Base-by-base conservation (phyloP, 2,329 filamentous ascomycete genomes). In the Gaeumannomyces sp. region DNA sequence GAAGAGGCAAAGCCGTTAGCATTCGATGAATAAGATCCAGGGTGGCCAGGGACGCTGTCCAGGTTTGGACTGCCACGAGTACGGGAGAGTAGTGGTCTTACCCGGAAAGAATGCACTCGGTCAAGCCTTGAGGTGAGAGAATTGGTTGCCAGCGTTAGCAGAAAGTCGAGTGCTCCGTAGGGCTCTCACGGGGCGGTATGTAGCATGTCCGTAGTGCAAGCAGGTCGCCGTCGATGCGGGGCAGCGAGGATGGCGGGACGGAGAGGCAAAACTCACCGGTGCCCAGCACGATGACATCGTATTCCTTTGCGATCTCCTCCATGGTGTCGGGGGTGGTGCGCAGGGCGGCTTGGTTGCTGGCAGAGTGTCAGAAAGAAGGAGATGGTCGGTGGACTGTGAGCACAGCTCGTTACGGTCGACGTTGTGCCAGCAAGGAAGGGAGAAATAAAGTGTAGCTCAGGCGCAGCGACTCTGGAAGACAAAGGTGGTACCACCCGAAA, bases 41-140 rank as follows among this genome's bases (percentile, higher is more conserved):
- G 16, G 45, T n/a, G 45, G 63, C 27, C 45, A 62, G 25, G 29
- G 27, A 1, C 14, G 16, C 14, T 25, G 29, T 50, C 28, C 13
- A 27, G 28, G 50, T 27, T n/a, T 14, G 60, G 35, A 27, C 25
- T 22, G 45, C 19, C n/a, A 7, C 45, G 45, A n/a, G 35, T 38
- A 16, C 14, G 45, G 45, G 22, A n/a, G 45, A 53, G 19, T 3
- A 13, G 14, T 19, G 33, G 16, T 33, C 62, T 76, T 90, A 96
- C 93, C 94, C 95, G 76, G 94, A 97, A 72, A 99, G 91, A 76
- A 99, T 95, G 82, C 95, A 99, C 87, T 99, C 95, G 69, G 94
- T 98, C 85, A 99, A 81, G 76, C 95, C 94, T 96, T 73, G 60
- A 66, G 68, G 72, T 68, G 63, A 59, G 56, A 58, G 64, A 50